Evolutionary conservation across 2,329 filamentous ascomycete genomes (phyloP), one percentile per base, ranked within the genome.

Genomic region (Sphaerulina musiva): DNA sequence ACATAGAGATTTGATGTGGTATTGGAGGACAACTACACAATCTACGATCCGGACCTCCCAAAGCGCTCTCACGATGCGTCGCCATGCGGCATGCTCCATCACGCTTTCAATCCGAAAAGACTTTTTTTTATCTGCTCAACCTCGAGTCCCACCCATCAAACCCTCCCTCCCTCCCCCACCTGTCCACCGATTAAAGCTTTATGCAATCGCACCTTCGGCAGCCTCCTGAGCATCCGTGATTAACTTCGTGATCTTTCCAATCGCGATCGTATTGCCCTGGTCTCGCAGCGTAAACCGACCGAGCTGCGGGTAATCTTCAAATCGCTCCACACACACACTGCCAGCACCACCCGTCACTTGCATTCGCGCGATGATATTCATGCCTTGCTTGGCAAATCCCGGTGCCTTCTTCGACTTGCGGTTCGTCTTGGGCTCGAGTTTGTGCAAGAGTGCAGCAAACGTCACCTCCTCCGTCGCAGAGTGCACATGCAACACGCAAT

Each of bases 401-500:
- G 95, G 93, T 5, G 93, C 83, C 60, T 85, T 81, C 81, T 96
- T 97, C 76, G 89, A 95, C 82, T 91, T 95, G 66, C 93, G 81
- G 66, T 84, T 84, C 3, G 93, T 98, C 49, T 91, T 92, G 74
- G 95, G 95, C 72, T 98, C 91, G 44, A 97, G 78, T 74, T 92
- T 95, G 76, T 98, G 93, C 62, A 98, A 76, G 49, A 98, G 79
- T 3, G 85, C 81, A 0, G 84, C 81, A 68, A 98, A 95, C 0
- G 92, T 96, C 54, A 98, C 89, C 73, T 98, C 93, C 77, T 98
- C 93, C 57, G 96, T 95, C 20, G 93, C 93, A 4, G 92, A 90
- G 74, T 98, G 93, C 20, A 98, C 89, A 75, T 98, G 93, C 63
- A 98, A 78, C 40, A 98, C 95, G 68, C 93, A 98, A 77, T 96